These are phyloP conservation scores for Cladosporium sp. DNA, from an alignment of 2,329 filamentous ascomycete genomes.

Conservation along the genomic window DNA sequence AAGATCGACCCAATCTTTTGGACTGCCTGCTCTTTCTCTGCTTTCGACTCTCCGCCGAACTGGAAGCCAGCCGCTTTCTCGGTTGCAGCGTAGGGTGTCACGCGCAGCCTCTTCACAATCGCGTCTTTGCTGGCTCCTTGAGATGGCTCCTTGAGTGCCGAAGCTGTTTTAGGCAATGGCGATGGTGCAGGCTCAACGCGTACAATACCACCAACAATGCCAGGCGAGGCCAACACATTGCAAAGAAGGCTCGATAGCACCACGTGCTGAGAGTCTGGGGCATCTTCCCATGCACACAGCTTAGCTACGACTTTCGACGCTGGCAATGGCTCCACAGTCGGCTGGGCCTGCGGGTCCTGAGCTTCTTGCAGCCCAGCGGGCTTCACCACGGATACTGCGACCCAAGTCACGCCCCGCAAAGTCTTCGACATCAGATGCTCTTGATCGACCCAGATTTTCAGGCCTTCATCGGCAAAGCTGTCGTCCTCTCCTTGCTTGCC, in stretches of 20 bases:
- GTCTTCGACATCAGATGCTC: conserved; percentile 67
- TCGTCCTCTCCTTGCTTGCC: conserved; percentile 41
- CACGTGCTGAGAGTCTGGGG: conserved; percentile 72
- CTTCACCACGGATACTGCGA: conserved; percentile 76
- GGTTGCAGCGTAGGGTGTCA: conserved; percentile 69
- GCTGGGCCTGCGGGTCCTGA: conserved; percentile 65
- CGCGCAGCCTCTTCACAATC: conserved; percentile 61
- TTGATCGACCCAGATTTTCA: conserved; percentile 79
- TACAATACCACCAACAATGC: conserved; percentile 77
- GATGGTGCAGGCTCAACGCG: conserved; percentile 77
- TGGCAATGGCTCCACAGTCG: conserved; percentile 50
- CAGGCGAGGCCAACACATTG: conserved; percentile 61
- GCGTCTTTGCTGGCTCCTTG: conserved; percentile 36
- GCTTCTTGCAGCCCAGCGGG: conserved; percentile 70
- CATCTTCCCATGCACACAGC: conserved; percentile 74
- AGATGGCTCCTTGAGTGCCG: conserved; percentile 35
- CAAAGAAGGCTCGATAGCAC: conserved; percentile 75
- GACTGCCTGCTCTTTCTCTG: conserved; percentile 70
- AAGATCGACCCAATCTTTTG: conserved; percentile 69
- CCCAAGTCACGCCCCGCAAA: conserved; percentile 70
- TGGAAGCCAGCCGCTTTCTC: conserved; percentile 58
- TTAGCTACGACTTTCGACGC: conserved; percentile 68
- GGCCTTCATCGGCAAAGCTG: conserved; percentile 47
- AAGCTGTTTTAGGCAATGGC: conserved; percentile 59
- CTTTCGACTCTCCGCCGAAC: conserved; percentile 82